phyloP scores from a whole-genome alignment of 2,329 filamentous ascomycete genomes.

The Ophiostoma himal-ulmi region DNA sequence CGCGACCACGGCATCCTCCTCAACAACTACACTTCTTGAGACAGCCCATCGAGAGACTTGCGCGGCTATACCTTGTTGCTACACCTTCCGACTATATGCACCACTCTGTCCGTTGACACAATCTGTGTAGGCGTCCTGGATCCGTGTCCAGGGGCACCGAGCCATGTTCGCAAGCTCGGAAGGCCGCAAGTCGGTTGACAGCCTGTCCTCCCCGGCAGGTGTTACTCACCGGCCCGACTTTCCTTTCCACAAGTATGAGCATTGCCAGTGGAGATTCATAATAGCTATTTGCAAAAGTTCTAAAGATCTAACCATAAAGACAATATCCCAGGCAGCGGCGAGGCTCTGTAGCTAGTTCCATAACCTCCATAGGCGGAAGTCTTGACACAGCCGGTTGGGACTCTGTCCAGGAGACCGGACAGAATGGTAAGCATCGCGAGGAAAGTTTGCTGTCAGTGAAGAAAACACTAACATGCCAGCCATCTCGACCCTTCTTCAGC shows the following conservation, averaged over 20 bases:
- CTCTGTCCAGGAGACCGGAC: constrained; percentile 63
- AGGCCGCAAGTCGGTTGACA: constrained; percentile 61
- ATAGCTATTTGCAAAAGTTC: neutral
- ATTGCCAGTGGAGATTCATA: neutral
- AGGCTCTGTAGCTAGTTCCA: constrained; percentile 80
- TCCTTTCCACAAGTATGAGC: constrained; percentile 52
- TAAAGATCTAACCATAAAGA: neutral
- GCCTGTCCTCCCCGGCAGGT: constrained; percentile 48
- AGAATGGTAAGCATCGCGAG: constrained; percentile 60
- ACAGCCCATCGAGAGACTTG: neutral
- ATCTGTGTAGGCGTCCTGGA: constrained; percentile 15
- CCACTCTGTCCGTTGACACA: neutral
- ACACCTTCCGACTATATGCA: constrained; percentile 20
- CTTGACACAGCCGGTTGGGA: constrained; percentile 61
- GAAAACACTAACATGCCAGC: constrained; percentile 43
- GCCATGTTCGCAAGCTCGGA: constrained; percentile 55
- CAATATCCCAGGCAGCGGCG: constrained; percentile 48
- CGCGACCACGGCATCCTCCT: neutral
- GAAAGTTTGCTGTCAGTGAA: too few relatives aligned
- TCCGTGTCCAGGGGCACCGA: constrained; percentile 17
- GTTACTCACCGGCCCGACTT: constrained; percentile 45
- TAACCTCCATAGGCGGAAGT: constrained; percentile 78
- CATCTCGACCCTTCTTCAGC: constrained; percentile 88
- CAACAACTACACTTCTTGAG: neutral
- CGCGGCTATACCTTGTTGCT: neutral